Evolutionary conservation across 352 stramenopile species (phyloP), one percentile per base, ranked within the genome.

Genomic region (Pythium rishiriense): DNA sequence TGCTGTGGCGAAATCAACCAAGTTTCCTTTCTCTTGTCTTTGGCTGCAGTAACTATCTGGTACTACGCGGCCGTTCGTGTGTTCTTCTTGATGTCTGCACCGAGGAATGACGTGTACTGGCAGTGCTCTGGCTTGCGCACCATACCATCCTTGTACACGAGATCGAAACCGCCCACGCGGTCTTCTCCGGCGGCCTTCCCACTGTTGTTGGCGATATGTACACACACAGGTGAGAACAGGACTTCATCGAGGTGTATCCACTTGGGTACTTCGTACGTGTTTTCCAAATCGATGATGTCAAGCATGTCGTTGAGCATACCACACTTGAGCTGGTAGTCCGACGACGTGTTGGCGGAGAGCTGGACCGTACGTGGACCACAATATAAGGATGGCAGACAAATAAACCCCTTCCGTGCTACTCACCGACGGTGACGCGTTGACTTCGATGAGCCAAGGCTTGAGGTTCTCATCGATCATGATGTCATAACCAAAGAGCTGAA

Each of bases 401-500:
- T 9, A 22, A 4, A 8, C 14, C 4, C 11, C 14, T 12, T 46
- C 14, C 10, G 2, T 17, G 14, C 5, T 47, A 52, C 56, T 48
- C 62, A 91, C 83, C 53, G 88, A 97, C 19, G 94, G 94, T 17
- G 91, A 98, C 8, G 94, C 90, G 55, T 98, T 98, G 21, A 98
- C 94, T 73, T 98, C 91, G 15, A 97, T 70, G 29, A 97, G 73
- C 91, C 90, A 97, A 7, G 90, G 87, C 68, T 97, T 96, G 50
- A 97, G 75, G 21, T 90, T 91, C 66, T 95, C 81, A 61, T 97
- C 91, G 48, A 97, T 95, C 81, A 98, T 93, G 42, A 97, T 79
- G 58, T 97, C 91, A 64, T 96, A 98, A 37, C 94, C 94, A 70
- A 98, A 98, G 17, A 98, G 77, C 66, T 98, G 90, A 55, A 98